These are phyloP conservation scores for Fusarium mexicanum DNA, from an alignment of 2,329 filamentous ascomycete species.

Conservation along the genomic window DNA sequence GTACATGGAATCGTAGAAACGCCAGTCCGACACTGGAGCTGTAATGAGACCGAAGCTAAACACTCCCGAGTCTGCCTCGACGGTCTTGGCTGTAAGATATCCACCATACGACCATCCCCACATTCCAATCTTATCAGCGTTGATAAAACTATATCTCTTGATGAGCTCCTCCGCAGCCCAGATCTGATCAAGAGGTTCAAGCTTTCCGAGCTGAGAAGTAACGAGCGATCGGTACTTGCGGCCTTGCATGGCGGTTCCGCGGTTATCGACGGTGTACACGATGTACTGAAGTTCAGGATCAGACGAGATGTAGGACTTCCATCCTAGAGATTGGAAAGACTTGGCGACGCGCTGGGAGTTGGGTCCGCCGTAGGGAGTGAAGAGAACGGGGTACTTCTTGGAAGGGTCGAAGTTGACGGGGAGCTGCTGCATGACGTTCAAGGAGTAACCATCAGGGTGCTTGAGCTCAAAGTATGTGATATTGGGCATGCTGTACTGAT, in stretches of 20 bases:
- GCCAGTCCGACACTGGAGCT: conserved; percentile 74
- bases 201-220: conserved; percentile 66
- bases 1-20: conserved; percentile 77
- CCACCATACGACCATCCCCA: conserved; percentile 77
- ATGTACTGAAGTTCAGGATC: conserved; percentile 75
- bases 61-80: conserved; percentile 68
- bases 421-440: conserved; percentile 73
- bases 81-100: conserved; percentile 72
- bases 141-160: conserved; percentile 61
- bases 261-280: conserved; percentile 74
- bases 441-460: conserved; percentile 67
- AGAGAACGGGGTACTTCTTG: conserved; percentile 73
- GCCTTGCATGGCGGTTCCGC: conserved; percentile 72
- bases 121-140: conserved; percentile 69
- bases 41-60: conserved; percentile 72
- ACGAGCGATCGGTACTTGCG: conserved; percentile 69
- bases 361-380: conserved; percentile 75
- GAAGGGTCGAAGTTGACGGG: conserved; percentile 70
- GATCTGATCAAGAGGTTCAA: conserved; percentile 74
- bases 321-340: conserved; percentile 63
- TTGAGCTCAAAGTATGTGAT: conserved; percentile 71
- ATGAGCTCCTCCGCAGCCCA: conserved; percentile 70
- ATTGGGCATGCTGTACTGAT: conserved; percentile 70
- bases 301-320: conserved; percentile 71
- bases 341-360: conserved; percentile 70